A percentile compares a stretch with the other conserved stretches of the same genome.
Conservation (phyloP, 805 yeast genomes). For the Candida maltosa region DNA sequence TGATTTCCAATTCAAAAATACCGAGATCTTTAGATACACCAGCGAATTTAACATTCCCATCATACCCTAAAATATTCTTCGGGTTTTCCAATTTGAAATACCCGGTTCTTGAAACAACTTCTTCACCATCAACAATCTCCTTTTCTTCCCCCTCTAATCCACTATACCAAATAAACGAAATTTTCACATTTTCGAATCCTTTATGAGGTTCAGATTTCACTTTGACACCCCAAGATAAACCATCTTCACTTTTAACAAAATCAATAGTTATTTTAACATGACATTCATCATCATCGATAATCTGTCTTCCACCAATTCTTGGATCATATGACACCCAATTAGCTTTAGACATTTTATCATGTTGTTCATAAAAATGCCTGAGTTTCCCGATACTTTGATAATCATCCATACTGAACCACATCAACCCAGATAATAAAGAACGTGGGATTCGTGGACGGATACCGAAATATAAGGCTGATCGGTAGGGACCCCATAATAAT, state of each 20-base stretch:
- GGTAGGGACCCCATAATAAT: conserved; percentile 84
- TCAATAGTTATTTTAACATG: conserved; percentile 64
- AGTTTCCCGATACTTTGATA: conserved; percentile 50
- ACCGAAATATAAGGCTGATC: conserved; percentile 85
- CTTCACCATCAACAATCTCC: conserved; percentile 8
- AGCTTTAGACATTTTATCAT: conserved; percentile 66
- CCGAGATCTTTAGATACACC: conserved; percentile 63
- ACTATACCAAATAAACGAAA: conserved; percentile 73
- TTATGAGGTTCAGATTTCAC: conserved; percentile 62
- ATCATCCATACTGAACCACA: conserved; percentile 79
- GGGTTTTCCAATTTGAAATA: conserved; percentile 23
- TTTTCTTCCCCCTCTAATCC: conserved; percentile 62
- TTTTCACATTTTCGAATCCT: conserved; percentile 45
- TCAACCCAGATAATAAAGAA: conserved; percentile 71
- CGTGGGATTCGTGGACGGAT: conserved; percentile 78
- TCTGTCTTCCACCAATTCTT: conserved; percentile 79
- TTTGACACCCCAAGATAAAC: conserved; percentile 77
- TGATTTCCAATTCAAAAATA: conserved; percentile 57
- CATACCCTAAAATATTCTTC: conserved; percentile 23
- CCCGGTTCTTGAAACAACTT: conserved; percentile 15
- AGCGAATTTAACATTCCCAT: conserved; percentile 38
- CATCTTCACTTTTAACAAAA: conserved; percentile 69
- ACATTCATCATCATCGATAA: conserved; percentile 63
- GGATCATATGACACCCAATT: conserved; percentile 92
- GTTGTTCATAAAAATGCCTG: conserved; percentile 75